phyloP scores from a whole-genome alignment of 495 filamentous ascomycete genomes.

The Penicillium odoratum region DNA sequence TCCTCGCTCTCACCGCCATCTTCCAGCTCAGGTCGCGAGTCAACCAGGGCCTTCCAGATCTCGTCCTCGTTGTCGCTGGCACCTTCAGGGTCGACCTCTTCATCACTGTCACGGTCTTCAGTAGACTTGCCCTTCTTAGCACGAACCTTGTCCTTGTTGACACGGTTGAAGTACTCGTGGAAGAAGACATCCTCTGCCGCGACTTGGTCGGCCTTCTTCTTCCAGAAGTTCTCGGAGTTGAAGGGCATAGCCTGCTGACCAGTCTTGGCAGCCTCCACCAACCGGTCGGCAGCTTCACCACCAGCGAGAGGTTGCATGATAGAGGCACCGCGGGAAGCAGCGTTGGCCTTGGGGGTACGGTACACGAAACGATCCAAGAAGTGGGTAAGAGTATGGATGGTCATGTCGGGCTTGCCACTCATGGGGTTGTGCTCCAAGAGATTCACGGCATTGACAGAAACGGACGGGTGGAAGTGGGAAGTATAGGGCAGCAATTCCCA shows the following conservation, averaged over 20 bases:
- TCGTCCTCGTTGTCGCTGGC: slow-evolving; percentile 59
- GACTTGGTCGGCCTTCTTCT: slow-evolving; percentile 80
- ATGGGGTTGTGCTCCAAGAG: slow-evolving; percentile 66
- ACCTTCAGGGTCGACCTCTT: slow-evolving; percentile 27
- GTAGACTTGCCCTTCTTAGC: slow-evolving; percentile 55
- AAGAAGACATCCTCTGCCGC: slow-evolving; percentile 95
- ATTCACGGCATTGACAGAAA: slow-evolving; percentile 77
- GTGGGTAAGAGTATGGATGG: slow-evolving; percentile 82
- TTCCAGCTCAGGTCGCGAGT: slow-evolving; percentile 74
- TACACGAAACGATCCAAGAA: slow-evolving; percentile 98
- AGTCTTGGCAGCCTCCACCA: slow-evolving; percentile 59
- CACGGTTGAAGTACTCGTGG: slow-evolving; percentile 87
- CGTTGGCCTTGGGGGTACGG: slow-evolving; percentile 74
- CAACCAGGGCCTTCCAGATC: slow-evolving; percentile 92
- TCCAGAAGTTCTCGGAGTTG: slow-evolving; percentile 92
- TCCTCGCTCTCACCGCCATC: slow-evolving; percentile 63
- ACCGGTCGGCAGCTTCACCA: slow-evolving; percentile 59
- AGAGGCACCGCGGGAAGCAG: slow-evolving; percentile 66
- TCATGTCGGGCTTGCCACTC: slow-evolving; percentile 84
- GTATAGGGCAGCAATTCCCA: slow-evolving; percentile 87
- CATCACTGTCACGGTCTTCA: slow-evolving; percentile 27
- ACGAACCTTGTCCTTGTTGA: slow-evolving; percentile 69
- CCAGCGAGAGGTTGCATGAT: slow-evolving; percentile 94
- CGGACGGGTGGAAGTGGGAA: slow-evolving; percentile 88
- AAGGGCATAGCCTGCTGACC: slow-evolving; percentile 50